phyloP scores from a whole-genome alignment of 345 rosid genomes.

The Sonneratia alba region DNA sequence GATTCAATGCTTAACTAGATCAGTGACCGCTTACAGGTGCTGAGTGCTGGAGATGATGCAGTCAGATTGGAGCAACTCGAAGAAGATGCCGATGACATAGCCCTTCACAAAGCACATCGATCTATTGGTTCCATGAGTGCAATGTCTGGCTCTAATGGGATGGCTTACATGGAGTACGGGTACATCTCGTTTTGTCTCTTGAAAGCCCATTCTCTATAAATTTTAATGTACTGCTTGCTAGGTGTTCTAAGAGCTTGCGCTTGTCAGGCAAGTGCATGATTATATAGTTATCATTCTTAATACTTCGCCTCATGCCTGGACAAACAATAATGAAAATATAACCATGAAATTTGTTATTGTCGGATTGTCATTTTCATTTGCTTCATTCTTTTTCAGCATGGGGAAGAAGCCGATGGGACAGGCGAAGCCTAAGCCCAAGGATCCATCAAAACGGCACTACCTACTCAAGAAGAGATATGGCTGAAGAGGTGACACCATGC shows the following conservation, averaged over 20 bases:
- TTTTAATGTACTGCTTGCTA: not conserved
- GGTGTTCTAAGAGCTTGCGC: not conserved
- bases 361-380: not conserved
- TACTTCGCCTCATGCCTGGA: not conserved
- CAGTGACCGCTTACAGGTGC: slow-evolving; percentile 30
- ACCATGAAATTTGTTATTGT: not conserved
- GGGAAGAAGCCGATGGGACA: slow-evolving; percentile 34
- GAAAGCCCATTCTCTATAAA: not conserved
- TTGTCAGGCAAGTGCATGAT: not conserved
- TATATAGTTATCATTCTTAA: not conserved
- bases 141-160: slow-evolving; percentile 83
- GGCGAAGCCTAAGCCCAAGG: slow-evolving; percentile 57
- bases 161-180: slow-evolving; percentile 92
- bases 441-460: slow-evolving; percentile 65
- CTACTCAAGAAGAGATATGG: slow-evolving; percentile 61
- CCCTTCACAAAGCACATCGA: slow-evolving; percentile 63
- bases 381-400: slow-evolving; percentile 23
- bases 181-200: slow-evolving; percentile 7
- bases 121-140: slow-evolving; percentile 59
- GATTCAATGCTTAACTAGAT: not conserved
- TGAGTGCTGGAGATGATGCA: slow-evolving; percentile 74
- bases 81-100: slow-evolving; percentile 87
- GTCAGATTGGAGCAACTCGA: slow-evolving; percentile 82
- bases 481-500: slow-evolving; percentile 10
- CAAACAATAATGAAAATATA: not conserved